These are phyloP conservation scores for Pichia norvegensis DNA, from an alignment of 1,139 yeast species.

Conservation along the genomic window DNA sequence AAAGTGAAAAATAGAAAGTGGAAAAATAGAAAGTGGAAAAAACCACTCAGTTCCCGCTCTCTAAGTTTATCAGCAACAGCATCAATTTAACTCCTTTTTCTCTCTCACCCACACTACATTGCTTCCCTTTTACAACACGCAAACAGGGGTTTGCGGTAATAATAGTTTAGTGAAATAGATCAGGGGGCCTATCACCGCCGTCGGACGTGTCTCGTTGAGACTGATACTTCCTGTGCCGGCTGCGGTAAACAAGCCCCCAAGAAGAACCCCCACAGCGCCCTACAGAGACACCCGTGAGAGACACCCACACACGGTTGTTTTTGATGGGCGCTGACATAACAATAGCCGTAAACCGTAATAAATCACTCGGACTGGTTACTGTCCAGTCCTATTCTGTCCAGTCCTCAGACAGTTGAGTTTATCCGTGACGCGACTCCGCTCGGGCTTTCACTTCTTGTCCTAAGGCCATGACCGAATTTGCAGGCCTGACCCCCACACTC, in stretches of 20 bases:
- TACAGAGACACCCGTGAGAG: conserved; percentile 11
- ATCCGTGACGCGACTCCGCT: not conserved
- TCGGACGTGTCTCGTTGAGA: not conserved
- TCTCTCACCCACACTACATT: not conserved
- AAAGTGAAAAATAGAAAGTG: too few relatives aligned
- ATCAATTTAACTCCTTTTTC: too few relatives aligned
- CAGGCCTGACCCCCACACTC: not conserved
- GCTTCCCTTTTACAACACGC: not conserved
- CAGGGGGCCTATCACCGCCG: conserved; percentile 1
- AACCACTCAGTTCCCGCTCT: too few relatives aligned
- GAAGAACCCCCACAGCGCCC: conserved; percentile 2
- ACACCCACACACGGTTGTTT: conserved; percentile 5
- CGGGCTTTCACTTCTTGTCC: not conserved
- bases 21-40: too few relatives aligned
- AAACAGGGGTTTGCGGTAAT: conserved; percentile 1
- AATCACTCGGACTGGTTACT: not conserved
- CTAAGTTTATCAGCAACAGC: too few relatives aligned
- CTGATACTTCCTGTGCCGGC: not conserved
- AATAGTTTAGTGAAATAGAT: not conserved
- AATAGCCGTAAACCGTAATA: not conserved
- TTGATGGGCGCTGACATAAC: conserved; percentile 8
- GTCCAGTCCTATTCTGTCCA: too few relatives aligned
- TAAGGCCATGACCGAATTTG: not conserved
- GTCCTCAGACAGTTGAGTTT: not conserved
- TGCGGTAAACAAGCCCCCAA: conserved; percentile 14